Evolutionary conservation across 2,329 filamentous ascomycete species (phyloP).

Genomic region (Scedosporium boydii): DNA sequence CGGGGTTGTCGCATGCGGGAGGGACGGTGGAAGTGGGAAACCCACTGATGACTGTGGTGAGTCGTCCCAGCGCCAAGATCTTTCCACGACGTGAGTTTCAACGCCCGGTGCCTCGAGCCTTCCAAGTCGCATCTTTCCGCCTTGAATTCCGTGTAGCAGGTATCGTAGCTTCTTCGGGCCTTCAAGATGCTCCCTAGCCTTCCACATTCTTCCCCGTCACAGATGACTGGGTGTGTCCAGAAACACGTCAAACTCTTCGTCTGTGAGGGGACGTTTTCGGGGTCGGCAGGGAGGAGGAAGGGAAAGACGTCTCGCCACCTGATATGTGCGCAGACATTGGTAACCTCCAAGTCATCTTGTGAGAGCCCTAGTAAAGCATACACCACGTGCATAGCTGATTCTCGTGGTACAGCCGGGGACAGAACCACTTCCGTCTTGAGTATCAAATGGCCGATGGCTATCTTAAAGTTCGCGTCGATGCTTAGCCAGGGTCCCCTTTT

Average conservation of each 20-base stretch:
- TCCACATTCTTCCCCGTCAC: neutral
- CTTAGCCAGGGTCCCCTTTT: neutral
- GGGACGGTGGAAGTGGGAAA: neutral
- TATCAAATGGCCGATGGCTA: neutral
- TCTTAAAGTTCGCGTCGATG: neutral
- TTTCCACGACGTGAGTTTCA: neutral
- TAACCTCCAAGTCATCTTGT: neutral
- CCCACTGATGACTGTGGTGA: neutral
- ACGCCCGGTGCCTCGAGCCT: neutral
- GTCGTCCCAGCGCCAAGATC: neutral
- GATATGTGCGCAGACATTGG: neutral
- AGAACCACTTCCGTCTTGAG: neutral
- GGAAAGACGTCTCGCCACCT: neutral
- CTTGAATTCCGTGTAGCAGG: neutral
- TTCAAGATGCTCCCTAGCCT: neutral
- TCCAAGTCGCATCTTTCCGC: neutral
- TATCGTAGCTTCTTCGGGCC: neutral
- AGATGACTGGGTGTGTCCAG: neutral
- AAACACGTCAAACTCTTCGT: neutral
- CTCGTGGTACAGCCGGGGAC: neutral
- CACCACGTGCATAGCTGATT: neutral
- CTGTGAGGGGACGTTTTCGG: no score
- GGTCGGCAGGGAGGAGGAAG: neutral
- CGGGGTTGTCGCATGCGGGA: neutral
- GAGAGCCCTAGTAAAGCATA: neutral